Evolutionary conservation across 2,329 filamentous ascomycete genomes (phyloP).

Genomic region (Elsinoe arachidis): DNA sequence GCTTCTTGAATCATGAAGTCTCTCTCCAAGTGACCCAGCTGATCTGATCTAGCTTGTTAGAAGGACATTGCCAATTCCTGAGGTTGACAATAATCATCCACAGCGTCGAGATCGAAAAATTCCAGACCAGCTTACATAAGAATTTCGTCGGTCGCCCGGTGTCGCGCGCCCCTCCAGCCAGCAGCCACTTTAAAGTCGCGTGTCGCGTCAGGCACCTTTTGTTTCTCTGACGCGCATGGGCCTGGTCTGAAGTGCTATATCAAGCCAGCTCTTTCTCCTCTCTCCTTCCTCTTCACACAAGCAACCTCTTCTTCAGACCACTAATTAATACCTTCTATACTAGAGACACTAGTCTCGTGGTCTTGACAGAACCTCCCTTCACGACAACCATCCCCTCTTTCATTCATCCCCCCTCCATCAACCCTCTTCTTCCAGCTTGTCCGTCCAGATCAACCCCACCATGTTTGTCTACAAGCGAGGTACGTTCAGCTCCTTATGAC

Average conservation of each 20-base stretch:
- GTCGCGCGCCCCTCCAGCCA: neutral
- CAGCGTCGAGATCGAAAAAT: neutral
- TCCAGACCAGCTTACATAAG: neutral
- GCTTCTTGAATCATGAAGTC: too few species aligned
- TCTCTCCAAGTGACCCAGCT: too few species aligned
- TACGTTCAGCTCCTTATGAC: conserved; percentile 28
- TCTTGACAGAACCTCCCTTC: conserved; percentile 6
- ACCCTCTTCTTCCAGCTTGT: conserved; percentile 15
- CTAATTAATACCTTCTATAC: conserved; percentile 7
- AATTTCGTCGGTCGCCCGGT: neutral
- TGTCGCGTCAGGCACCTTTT: conserved; percentile 2
- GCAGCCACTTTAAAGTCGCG: neutral
- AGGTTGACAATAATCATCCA: neutral
- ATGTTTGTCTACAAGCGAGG: conserved; percentile 59
- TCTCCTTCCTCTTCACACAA: conserved; percentile 12
- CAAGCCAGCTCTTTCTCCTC: neutral
- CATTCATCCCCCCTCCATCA: conserved; percentile 13
- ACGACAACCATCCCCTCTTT: conserved; percentile 10
- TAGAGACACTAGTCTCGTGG: conserved; percentile 13
- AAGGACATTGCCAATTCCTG: neutral
- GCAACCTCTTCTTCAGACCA: conserved; percentile 8
- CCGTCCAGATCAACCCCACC: conserved; percentile 24
- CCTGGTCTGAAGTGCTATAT: conserved; percentile 6
- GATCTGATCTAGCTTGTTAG: neutral
- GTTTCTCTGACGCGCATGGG: conserved; percentile 1